Evolutionary conservation across 1,284 basidiomycete genomes (phyloP).

Genomic region (Sphagnurus paluster): DNA sequence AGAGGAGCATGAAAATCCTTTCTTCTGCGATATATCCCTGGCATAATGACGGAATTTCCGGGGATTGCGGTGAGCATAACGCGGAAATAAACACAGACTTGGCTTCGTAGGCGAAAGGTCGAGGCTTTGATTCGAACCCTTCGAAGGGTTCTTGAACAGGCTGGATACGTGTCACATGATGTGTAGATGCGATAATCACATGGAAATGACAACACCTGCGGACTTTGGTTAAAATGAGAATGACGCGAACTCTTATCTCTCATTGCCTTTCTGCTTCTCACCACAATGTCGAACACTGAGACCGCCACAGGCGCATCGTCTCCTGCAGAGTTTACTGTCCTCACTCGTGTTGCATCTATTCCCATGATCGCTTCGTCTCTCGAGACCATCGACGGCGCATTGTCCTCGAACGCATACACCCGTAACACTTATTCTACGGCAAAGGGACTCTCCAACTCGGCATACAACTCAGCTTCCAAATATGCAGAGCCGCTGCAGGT

Average conservation of each 20-base stretch:
- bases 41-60: too few relatives aligned
- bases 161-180: neutral
- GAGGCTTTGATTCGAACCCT: too few relatives aligned
- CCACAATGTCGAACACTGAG: conserved; percentile 30
- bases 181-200: conserved; percentile 12
- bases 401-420: conserved; percentile 61
- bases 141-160: too few relatives aligned
- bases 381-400: conserved; percentile 55
- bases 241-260: conserved; percentile 7
- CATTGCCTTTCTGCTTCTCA: conserved; percentile 12
- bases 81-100: too few relatives aligned
- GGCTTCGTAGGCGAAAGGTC: too few relatives aligned
- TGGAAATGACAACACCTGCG: conserved; percentile 4
- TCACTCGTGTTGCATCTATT: conserved; percentile 65
- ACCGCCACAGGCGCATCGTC: conserved; percentile 33
- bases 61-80: too few relatives aligned
- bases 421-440: conserved; percentile 63
- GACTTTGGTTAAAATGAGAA: conserved; percentile 5
- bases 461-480: conserved; percentile 59
- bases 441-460: conserved; percentile 55
- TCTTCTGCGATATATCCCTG: too few relatives aligned
- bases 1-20: too few relatives aligned
- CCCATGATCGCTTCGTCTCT: conserved; percentile 68
- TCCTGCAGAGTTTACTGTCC: conserved; percentile 56
- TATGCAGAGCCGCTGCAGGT: conserved; percentile 64